Evolutionary conservation across 345 rosid genomes (phyloP).

Genomic region (Psidium guajava): DNA sequence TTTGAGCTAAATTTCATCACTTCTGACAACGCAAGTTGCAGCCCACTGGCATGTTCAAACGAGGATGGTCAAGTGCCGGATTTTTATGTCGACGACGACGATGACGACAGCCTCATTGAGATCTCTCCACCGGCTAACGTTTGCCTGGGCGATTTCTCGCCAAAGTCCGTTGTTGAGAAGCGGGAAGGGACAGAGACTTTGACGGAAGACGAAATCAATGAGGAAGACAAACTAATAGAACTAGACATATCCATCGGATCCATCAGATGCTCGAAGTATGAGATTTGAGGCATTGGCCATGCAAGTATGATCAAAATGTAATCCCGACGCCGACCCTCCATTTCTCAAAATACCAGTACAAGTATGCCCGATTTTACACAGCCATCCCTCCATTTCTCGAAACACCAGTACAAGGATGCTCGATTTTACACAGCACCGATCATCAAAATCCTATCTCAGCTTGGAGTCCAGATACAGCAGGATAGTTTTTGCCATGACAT

Average conservation of each 20-base stretch:
- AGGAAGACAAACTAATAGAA: neutral
- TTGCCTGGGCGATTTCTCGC: neutral
- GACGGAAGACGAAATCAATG: neutral
- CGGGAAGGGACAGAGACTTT: neutral
- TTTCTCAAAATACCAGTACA: neutral
- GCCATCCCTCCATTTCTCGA: neutral
- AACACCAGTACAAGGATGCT: neutral
- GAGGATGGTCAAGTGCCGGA: too few species aligned
- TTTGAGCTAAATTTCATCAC: neutral
- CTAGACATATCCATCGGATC: conserved; percentile 1
- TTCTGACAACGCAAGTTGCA: neutral
- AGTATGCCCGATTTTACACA: neutral
- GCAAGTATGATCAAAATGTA: neutral
- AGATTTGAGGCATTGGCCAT: neutral
- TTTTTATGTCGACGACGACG: neutral
- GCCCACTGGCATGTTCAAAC: neutral
- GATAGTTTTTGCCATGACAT: neutral
- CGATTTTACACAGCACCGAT: neutral
- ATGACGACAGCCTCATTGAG: neutral
- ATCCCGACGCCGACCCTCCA: neutral
- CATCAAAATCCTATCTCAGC: neutral
- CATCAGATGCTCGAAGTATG: neutral
- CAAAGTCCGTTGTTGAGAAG: neutral
- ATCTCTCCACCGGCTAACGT: neutral
- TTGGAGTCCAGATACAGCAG: neutral